Conservation (phyloP, 306 rosid species). For the Quillaja saponaria region DNA sequence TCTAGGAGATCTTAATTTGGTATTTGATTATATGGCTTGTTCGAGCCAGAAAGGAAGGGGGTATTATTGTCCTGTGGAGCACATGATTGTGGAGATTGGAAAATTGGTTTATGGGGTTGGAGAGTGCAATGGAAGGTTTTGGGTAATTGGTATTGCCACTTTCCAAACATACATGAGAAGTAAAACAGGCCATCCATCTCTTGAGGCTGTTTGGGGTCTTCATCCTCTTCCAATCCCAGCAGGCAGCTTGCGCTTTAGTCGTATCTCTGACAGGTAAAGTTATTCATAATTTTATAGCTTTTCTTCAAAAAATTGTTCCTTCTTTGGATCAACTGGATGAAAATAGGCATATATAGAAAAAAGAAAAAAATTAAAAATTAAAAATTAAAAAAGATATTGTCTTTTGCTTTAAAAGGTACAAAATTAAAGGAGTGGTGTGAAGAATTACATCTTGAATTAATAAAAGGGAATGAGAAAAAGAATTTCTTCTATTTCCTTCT, state of each 20-base stretch:
- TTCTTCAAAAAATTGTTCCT: constrained; percentile 28
- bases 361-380: neutral
- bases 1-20: constrained; percentile 86
- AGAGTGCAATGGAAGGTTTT: constrained; percentile 52
- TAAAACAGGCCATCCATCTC: constrained; percentile 69
- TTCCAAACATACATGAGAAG: constrained; percentile 83
- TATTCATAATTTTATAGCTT: neutral
- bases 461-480: constrained; percentile 27
- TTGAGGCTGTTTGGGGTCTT: constrained; percentile 77
- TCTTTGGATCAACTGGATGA: neutral
- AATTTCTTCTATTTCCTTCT: neutral
- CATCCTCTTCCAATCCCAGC: constrained; percentile 83
- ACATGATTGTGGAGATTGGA: constrained; percentile 80
- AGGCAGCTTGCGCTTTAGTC: constrained; percentile 74
- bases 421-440: constrained; percentile 3
- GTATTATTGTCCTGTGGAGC: constrained; percentile 73
- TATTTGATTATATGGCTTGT: constrained; percentile 48
- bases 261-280: constrained; percentile 70
- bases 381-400: neutral
- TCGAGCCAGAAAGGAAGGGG: constrained; percentile 42
- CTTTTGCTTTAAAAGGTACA: constrained; percentile 31
- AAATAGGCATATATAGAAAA: constrained; percentile 1
- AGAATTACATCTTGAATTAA: constrained; percentile 7
- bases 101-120: constrained; percentile 56
- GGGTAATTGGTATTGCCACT: constrained; percentile 86